These are phyloP conservation scores for Ogataea sp. DNA, from an alignment of 805 yeast genomes.

Conservation along the genomic window DNA sequence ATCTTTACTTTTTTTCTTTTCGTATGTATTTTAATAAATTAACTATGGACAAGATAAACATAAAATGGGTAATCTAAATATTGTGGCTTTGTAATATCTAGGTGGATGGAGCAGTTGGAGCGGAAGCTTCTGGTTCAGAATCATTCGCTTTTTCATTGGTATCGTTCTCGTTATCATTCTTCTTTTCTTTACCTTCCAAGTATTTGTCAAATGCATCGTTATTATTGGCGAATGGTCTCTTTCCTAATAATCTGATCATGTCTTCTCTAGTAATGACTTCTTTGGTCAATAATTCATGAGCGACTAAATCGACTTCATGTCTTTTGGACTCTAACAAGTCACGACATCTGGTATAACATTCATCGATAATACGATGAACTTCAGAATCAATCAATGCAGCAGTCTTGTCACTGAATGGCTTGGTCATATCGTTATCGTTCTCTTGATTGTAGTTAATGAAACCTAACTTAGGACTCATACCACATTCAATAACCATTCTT, in stretches of 20 bases:
- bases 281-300: conserved; percentile 60
- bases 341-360: conserved; percentile 55
- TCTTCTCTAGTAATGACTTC: conserved; percentile 80
- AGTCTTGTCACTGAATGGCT: conserved; percentile 68
- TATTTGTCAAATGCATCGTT: conserved; percentile 90
- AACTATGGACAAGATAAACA: no score
- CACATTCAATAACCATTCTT: conserved; percentile 85
- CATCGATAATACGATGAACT: conserved; percentile 57
- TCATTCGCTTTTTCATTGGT: not conserved
- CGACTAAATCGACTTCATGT: conserved; percentile 59
- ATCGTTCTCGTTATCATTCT: not conserved
- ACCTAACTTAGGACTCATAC: conserved; percentile 76
- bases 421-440: conserved; percentile 41
- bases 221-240: conserved; percentile 69
- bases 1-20: no score
- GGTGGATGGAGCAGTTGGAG: no score
- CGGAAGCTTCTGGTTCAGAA: not conserved
- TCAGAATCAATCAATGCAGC: conserved; percentile 61
- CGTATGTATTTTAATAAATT: no score
- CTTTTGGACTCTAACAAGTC: conserved; percentile 39
- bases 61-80: no score
- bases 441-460: conserved; percentile 42
- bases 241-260: conserved; percentile 68
- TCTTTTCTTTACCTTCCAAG: conserved; percentile 31
- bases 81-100: no score